Evolutionary conservation across 371 early-diverging fungal genomes (phyloP), one percentile per base, ranked within the genome.

Genomic region (Fennellomyces sp.): DNA sequence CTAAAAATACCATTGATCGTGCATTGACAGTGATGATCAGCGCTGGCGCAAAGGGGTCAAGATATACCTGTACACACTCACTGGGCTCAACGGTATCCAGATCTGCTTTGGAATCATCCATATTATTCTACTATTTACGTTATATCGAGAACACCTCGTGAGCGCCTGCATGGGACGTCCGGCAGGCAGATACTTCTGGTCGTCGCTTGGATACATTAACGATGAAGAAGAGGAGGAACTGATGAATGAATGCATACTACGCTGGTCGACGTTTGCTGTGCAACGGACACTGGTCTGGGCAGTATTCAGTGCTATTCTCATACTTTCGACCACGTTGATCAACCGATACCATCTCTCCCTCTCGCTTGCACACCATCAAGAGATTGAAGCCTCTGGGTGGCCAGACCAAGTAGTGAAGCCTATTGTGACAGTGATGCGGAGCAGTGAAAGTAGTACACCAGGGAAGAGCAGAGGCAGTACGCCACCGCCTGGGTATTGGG

Each of bases 261-360:
- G 23, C 5, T 64, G 64, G 64, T 19, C 50, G 5, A 15, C 13
- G 15, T 54, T 58, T 58, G 49, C 59, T 10, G 7, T 58, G 2
- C 51, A 58, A 54, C 64, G 64, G 12, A 50, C 49, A n/a, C 13
- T 64, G 15, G 49, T 55, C 7, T 64, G 64, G 64, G 64, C 49
- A 10, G 50, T 58, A 0, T 58, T 52, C 17, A 55, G 54, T 27
- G n/a, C 54, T 12, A n/a, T 53, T 1, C 23, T 49, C 30, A 55
- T 64, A 33, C 2, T 42, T 26, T 13, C n/a, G 1, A 33, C 39
- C 12, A 12, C 21, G 12, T 27, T 54, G 26, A 35, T 54, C 35
- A 38, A 54, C 26, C 55, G 55, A 13, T 39, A 54, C 27, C 23
- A 54, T 36, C 6, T 31, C 3, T 5, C 8, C 7, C 19, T 54